phyloP scores from a whole-genome alignment of 805 yeast species.

The Wickerhamomyces chaumierensis region DNA sequence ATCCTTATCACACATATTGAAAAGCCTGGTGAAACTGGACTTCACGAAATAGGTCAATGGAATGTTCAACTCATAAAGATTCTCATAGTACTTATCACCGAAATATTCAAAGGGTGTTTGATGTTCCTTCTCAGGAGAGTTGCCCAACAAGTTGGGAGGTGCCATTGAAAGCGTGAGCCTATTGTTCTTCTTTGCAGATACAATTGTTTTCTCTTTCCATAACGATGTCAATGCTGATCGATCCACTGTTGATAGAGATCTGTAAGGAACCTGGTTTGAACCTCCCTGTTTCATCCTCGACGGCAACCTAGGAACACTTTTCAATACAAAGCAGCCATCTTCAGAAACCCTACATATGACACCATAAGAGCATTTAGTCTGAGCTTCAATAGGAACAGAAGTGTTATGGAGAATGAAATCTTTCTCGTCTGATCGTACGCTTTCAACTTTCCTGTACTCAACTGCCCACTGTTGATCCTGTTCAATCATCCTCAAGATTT shows the following conservation, averaged over 20 bases:
- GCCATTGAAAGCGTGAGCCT: slow-evolving; percentile 12
- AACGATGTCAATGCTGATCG: neutral
- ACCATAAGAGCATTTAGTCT: neutral
- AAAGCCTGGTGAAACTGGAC: slow-evolving; percentile 36
- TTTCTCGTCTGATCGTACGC: slow-evolving; percentile 17
- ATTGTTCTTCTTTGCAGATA: slow-evolving; percentile 4
- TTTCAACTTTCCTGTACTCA: too few relatives aligned
- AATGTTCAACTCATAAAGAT: slow-evolving; percentile 22
- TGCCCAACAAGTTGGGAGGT: slow-evolving; percentile 11
- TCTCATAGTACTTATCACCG: slow-evolving; percentile 23
- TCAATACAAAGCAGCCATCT: neutral
- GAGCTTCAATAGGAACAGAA: too few relatives aligned
- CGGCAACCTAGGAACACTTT: neutral
- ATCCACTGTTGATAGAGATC: slow-evolving; percentile 7
- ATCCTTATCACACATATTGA: slow-evolving; percentile 27
- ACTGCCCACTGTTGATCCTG: slow-evolving; percentile 1
- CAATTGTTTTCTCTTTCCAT: slow-evolving; percentile 1
- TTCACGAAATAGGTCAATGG: slow-evolving; percentile 33
- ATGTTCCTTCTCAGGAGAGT: slow-evolving; percentile 9
- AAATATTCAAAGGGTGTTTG: slow-evolving; percentile 18
- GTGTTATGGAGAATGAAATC: slow-evolving; percentile 5
- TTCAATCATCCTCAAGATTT: neutral
- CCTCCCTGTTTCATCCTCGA: neutral
- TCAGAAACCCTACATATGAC: neutral
- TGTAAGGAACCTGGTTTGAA: slow-evolving; percentile 8